Percentiles rank a stretch among this genome's conserved stretches.
Evolutionary conservation across 345 rosid species (phyloP).

Genomic region (Excoecaria cochinchinensis): DNA sequence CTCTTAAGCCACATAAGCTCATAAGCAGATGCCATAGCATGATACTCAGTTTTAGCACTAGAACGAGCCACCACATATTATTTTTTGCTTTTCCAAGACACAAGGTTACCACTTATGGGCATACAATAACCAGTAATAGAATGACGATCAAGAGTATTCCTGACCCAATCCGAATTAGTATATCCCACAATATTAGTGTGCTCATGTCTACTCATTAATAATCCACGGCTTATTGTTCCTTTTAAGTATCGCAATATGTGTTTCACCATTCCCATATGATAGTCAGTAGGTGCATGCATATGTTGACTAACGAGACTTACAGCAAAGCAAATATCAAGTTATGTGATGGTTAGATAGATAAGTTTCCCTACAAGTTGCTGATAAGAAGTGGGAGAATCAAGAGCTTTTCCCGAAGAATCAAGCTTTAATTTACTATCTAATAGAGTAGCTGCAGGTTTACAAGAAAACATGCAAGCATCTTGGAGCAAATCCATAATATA

Average conservation of each 20-base stretch:
- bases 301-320: neutral
- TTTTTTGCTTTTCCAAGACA: no score
- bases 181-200: slow-evolving; percentile 1
- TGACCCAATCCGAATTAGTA: neutral
- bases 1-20: no score
- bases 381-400: neutral
- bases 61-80: no score
- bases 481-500: no score
- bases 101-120: no score
- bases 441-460: no score
- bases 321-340: neutral
- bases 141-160: no score
- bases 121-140: no score
- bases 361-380: neutral
- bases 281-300: neutral
- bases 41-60: no score
- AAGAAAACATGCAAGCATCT: no score
- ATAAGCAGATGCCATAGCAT: no score
- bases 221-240: neutral
- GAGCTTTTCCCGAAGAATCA: neutral
- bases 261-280: neutral
- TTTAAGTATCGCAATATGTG: neutral
- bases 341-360: neutral
- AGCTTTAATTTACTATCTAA: neutral
- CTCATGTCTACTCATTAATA: neutral